Conservation (phyloP, 2,329 filamentous ascomycete species). For the Fusarium nanum region DNA sequence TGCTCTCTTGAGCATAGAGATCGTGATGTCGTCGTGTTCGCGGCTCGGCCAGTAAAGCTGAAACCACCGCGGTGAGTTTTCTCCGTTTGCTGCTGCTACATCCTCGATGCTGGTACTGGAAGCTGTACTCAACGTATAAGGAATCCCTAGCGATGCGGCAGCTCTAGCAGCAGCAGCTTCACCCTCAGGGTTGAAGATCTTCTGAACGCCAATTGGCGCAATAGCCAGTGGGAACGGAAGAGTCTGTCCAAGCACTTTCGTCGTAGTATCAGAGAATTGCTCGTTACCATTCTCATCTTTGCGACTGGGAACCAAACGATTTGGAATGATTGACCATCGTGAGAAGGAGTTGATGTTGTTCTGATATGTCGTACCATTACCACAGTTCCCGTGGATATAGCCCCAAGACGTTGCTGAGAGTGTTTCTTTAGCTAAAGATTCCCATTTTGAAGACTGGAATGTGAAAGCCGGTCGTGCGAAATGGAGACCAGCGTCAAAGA, state of each 20-base stretch:
- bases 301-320: constrained; percentile 13
- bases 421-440: constrained; percentile 15
- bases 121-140: constrained; percentile 19
- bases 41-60: constrained; percentile 32
- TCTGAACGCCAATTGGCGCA: constrained; percentile 21
- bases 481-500: constrained; percentile 14
- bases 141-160: constrained; percentile 5
- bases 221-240: constrained; percentile 25
- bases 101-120: constrained; percentile 33
- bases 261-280: constrained; percentile 22
- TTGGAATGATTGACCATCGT: constrained; percentile 14
- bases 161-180: constrained; percentile 10
- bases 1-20: constrained; percentile 15
- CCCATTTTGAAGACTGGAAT: constrained; percentile 19
- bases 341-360: constrained; percentile 24
- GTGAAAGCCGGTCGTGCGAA: constrained; percentile 16
- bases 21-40: constrained; percentile 28
- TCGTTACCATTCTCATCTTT: constrained; percentile 23
- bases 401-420: constrained; percentile 34
- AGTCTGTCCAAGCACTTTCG: constrained; percentile 15
- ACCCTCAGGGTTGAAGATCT: constrained; percentile 29
- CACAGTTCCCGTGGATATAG: constrained; percentile 31
- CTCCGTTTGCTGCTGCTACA: constrained; percentile 17
- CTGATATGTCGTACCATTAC: constrained; percentile 19
- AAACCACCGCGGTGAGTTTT: constrained; percentile 16